Evolutionary conservation across 805 yeast species (phyloP).

Genomic region (Kodamaea jinghongensis): DNA sequence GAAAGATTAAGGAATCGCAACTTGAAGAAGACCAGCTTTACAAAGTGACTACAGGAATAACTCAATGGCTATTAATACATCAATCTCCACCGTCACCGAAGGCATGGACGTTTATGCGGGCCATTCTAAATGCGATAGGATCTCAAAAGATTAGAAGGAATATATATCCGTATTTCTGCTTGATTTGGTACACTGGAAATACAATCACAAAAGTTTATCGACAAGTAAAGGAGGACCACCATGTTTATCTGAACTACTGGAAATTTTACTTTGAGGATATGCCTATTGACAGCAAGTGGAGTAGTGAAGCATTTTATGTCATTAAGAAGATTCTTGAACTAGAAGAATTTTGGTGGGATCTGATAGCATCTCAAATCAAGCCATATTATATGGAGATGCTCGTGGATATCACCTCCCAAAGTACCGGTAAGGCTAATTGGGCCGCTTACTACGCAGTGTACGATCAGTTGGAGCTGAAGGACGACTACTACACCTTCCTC

Average conservation of each 20-base stretch:
- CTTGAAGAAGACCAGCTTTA: slow-evolving; percentile 13
- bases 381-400: too few relatives aligned
- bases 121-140: slow-evolving; percentile 9
- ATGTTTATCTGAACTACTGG: slow-evolving; percentile 10
- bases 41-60: slow-evolving; percentile 19
- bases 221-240: not conserved
- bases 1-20: slow-evolving; percentile 6
- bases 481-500: slow-evolving; percentile 22
- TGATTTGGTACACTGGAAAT: slow-evolving; percentile 5
- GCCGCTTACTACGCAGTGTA: slow-evolving; percentile 22
- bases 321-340: not conserved
- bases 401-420: too few relatives aligned
- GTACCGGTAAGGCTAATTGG: slow-evolving; percentile 21
- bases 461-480: slow-evolving; percentile 12
- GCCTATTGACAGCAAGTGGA: slow-evolving; percentile 1
- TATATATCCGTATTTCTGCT: slow-evolving; percentile 19
- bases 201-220: slow-evolving; percentile 1
- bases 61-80: slow-evolving; percentile 32
- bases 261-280: slow-evolving; percentile 7
- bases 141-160: slow-evolving; percentile 9
- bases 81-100: slow-evolving; percentile 25
- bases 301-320: not conserved
- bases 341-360: too few relatives aligned
- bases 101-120: slow-evolving; percentile 15
- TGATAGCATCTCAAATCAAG: too few relatives aligned